These are phyloP conservation scores for Didymella keratinophila DNA, from an alignment of 2,329 filamentous ascomycete genomes.

Conservation along the genomic window DNA sequence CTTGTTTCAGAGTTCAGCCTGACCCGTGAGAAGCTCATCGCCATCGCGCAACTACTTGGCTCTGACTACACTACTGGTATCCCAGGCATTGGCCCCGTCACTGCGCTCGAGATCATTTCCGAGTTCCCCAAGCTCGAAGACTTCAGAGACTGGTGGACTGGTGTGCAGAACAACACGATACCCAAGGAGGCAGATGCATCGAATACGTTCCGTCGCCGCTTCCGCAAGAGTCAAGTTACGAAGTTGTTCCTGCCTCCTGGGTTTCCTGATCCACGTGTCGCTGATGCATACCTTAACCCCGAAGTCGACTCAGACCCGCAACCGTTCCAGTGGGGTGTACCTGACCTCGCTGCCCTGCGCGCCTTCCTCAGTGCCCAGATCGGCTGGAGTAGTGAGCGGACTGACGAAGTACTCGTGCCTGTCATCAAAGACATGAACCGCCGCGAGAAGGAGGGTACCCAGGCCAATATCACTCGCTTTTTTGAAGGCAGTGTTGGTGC, in stretches of 20 bases:
- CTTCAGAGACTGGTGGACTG: slow-evolving; percentile 88
- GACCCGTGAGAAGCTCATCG: slow-evolving; percentile 84
- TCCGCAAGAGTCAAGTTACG: slow-evolving; percentile 77
- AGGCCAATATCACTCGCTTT: slow-evolving; percentile 94
- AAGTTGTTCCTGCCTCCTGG: slow-evolving; percentile 84
- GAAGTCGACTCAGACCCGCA: slow-evolving; percentile 83
- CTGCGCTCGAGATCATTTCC: slow-evolving; percentile 89
- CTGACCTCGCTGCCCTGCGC: slow-evolving; percentile 85
- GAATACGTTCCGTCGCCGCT: slow-evolving; percentile 81
- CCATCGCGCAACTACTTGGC: slow-evolving; percentile 87
- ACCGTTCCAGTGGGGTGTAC: slow-evolving; percentile 92
- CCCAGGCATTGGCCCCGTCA: slow-evolving; percentile 89
- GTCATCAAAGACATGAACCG: slow-evolving; percentile 96
- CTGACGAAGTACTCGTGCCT: slow-evolving; percentile 93
- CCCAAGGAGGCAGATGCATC: slow-evolving; percentile 63
- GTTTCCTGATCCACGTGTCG: slow-evolving; percentile 82
- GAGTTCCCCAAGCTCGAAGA: slow-evolving; percentile 81
- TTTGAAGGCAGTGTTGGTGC: slow-evolving; percentile 79
- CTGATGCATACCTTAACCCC: slow-evolving; percentile 82
- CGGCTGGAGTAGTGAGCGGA: slow-evolving; percentile 89
- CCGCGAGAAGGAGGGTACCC: slow-evolving; percentile 86
- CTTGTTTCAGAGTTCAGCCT: slow-evolving; percentile 89
- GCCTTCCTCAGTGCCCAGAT: slow-evolving; percentile 89
- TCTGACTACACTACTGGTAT: slow-evolving; percentile 96
- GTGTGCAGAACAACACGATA: slow-evolving; percentile 73